These are phyloP conservation scores for Arxiozyma bovina DNA, from an alignment of 1,139 yeast species.

Conservation along the genomic window DNA sequence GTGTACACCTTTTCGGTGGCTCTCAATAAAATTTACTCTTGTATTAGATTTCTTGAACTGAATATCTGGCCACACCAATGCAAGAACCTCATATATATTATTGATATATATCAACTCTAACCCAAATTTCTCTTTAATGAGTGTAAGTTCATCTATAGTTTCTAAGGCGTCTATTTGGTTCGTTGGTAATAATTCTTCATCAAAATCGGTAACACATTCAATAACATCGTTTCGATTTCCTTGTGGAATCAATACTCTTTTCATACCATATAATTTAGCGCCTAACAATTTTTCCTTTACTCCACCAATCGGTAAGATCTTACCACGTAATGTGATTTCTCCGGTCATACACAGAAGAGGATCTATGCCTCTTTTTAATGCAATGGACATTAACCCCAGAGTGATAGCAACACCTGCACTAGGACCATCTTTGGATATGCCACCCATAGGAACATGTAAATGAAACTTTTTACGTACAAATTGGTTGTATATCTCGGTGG, in stretches of 20 bases:
- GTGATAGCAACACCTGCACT: slow-evolving; percentile 96
- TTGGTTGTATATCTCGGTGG: slow-evolving; percentile 8
- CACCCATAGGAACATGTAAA: slow-evolving; percentile 96
- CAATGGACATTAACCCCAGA: slow-evolving; percentile 75
- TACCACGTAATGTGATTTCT: slow-evolving; percentile 86
- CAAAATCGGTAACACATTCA: slow-evolving; percentile 33
- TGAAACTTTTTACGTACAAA: slow-evolving; percentile 70
- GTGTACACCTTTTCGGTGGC: not conserved
- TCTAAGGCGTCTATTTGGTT: not conserved
- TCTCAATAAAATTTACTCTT: too few species aligned
- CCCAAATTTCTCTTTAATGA: not conserved
- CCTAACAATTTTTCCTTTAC: slow-evolving; percentile 89
- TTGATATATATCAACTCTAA: slow-evolving; percentile 47
- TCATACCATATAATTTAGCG: slow-evolving; percentile 83
- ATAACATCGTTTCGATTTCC: slow-evolving; percentile 72
- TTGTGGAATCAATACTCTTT: slow-evolving; percentile 73
- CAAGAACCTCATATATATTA: slow-evolving; percentile 71
- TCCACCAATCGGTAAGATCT: slow-evolving; percentile 61
- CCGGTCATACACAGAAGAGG: slow-evolving; percentile 94
- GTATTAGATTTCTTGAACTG: not conserved
- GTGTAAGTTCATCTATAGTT: not conserved
- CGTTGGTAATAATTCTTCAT: not conserved
- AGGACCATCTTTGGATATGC: slow-evolving; percentile 95
- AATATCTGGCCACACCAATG: slow-evolving; percentile 50
- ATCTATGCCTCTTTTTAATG: slow-evolving; percentile 59